A percentile compares a stretch with the other conserved stretches of the same genome.
Conservation (phyloP, 345 rosid genomes). For the Salix dunnii region DNA sequence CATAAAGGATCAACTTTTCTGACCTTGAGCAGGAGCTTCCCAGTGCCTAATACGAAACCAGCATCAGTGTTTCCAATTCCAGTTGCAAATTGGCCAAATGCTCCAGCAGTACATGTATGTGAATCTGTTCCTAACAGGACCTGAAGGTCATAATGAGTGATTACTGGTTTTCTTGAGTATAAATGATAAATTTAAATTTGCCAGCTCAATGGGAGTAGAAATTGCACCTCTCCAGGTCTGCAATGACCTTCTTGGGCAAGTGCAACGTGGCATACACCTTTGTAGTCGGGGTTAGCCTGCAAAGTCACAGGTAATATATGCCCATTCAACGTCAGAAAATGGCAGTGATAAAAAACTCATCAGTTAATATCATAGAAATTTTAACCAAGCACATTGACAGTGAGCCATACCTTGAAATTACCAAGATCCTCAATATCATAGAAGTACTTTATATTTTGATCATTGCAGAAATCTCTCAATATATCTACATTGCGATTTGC, state of each 20-base stretch:
- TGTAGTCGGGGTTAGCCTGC: constrained; percentile 94
- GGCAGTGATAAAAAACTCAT: not conserved
- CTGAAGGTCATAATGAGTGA: constrained; percentile 34
- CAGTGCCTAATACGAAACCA: constrained; percentile 88
- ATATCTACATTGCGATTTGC: constrained; percentile 96
- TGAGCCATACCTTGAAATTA: constrained; percentile 61
- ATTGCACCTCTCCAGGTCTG: constrained; percentile 94
- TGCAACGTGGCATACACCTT: constrained; percentile 97
- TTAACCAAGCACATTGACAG: not conserved
- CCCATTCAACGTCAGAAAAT: not conserved
- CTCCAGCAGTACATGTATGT: constrained; percentile 97
- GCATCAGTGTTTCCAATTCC: constrained; percentile 99
- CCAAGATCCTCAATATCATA: constrained; percentile 91
- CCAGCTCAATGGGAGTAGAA: not conserved
- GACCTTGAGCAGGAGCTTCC: constrained; percentile 93
- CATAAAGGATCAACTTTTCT: constrained; percentile 4
- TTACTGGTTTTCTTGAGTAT: not conserved
- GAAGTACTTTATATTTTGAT: constrained; percentile 89
- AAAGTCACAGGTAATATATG: constrained; percentile 17
- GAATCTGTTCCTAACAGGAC: constrained; percentile 94
- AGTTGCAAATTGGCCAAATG: constrained; percentile 97
- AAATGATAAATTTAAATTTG: not conserved
- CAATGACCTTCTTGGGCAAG: constrained; percentile 99
- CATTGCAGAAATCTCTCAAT: constrained; percentile 80
- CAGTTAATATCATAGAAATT: not conserved